Evolutionary conservation across 306 rosid species (phyloP).

Genomic region (Crotalaria pallida): DNA sequence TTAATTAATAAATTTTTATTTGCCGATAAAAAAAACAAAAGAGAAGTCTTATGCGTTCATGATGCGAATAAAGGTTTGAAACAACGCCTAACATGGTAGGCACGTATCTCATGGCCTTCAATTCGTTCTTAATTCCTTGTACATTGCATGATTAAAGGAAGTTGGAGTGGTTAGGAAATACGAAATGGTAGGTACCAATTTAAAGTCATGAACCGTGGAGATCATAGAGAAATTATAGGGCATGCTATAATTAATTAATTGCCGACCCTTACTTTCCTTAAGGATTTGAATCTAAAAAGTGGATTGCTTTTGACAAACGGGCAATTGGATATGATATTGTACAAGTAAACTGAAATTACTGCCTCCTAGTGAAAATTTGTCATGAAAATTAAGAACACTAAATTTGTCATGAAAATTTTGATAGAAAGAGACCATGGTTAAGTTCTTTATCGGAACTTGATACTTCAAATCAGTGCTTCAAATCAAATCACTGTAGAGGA

Average conservation of each 20-base stretch:
- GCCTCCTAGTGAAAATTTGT: not conserved
- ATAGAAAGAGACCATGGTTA: not conserved
- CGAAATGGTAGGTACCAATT: constrained; percentile 18
- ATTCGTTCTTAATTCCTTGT: constrained; percentile 11
- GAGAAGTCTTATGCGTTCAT: no score
- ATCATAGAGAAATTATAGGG: constrained; percentile 23
- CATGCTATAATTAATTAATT: constrained; percentile 12
- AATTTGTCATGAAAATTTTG: not conserved
- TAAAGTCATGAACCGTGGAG: constrained; percentile 25
- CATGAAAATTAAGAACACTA: no score
- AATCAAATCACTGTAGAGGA: constrained; percentile 34
- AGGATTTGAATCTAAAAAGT: constrained; percentile 20
- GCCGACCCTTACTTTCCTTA: constrained; percentile 17
- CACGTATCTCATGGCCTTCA: not conserved
- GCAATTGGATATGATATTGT: not conserved
- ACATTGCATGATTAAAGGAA: constrained; percentile 38
- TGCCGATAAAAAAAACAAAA: no score
- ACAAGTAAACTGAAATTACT: constrained; percentile 6
- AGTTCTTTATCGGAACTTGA: constrained; percentile 8
- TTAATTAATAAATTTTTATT: no score
- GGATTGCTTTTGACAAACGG: constrained; percentile 24
- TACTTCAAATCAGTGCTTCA: constrained; percentile 32
- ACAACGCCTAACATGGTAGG: constrained; percentile 25
- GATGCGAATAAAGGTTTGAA: constrained; percentile 16
- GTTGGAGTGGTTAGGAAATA: constrained; percentile 42